Percentiles rank a stretch among this genome's conserved stretches.
phyloP scores from a whole-genome alignment of 768 basidiomycete species.

The Rhodosporidiobolus odoratus region DNA sequence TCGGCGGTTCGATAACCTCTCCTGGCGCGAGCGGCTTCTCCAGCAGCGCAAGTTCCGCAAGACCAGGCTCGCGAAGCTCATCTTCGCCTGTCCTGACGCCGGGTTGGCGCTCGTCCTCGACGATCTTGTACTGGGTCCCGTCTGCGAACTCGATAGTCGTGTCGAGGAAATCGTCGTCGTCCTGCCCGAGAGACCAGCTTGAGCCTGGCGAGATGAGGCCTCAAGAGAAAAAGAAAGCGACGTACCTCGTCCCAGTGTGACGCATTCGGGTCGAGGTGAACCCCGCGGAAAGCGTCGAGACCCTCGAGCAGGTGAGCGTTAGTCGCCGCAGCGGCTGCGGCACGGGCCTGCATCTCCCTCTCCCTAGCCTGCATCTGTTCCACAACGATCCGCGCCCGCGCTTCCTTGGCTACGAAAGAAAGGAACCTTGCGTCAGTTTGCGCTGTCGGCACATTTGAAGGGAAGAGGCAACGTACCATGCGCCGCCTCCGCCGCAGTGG shows the following conservation, averaged over 20 bases:
- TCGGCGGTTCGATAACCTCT: conserved; percentile 53
- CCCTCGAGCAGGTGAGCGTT: conserved; percentile 69
- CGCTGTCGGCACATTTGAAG: conserved; percentile 27
- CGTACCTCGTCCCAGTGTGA: conserved; percentile 98
- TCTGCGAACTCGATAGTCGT: conserved; percentile 94
- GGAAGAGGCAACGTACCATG: conserved; percentile 54
- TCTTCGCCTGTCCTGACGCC: conserved; percentile 29
- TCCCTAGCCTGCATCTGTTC: conserved; percentile 40
- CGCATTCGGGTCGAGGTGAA: conserved; percentile 85
- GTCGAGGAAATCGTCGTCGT: conserved; percentile 70
- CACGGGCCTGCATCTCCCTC: conserved; percentile 47
- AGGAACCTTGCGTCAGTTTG: conserved; percentile 28
- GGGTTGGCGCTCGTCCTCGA: conserved; percentile 43
- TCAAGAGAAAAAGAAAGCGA: conserved; percentile 5
- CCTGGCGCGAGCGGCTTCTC: conserved; percentile 32
- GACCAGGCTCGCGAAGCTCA: conserved; percentile 43
- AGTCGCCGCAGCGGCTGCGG: conserved; percentile 56
- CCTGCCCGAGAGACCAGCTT: conserved; percentile 65
- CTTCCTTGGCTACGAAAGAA: conserved; percentile 38
- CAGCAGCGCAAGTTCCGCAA: conserved; percentile 21
- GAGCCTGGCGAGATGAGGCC: conserved; percentile 12
- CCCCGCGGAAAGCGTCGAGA: conserved; percentile 88
- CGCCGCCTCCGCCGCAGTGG: conserved; percentile 92
- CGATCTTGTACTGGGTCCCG: conserved; percentile 82
- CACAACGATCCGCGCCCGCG: conserved; percentile 18